Conservation (phyloP, 139 green algal genomes). For the Dunaliella sp. region DNA sequence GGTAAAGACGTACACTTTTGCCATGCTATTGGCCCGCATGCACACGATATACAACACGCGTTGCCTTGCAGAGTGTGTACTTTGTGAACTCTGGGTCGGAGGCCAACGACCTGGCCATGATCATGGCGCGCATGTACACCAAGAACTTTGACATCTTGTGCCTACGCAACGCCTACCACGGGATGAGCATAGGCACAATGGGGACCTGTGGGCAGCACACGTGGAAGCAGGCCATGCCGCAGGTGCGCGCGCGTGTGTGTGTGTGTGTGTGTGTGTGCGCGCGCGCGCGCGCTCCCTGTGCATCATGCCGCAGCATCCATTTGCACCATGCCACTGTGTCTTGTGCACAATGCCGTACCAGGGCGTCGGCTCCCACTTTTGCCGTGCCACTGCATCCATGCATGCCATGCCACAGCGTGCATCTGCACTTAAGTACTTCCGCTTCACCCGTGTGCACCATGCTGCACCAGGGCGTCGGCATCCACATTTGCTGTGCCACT, state of each 20-base stretch:
- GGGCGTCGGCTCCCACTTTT: neutral
- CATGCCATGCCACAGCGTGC: neutral
- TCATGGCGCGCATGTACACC: slow-evolving; percentile 73
- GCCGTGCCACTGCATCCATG: neutral
- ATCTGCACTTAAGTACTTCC: too few species aligned
- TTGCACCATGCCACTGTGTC: too few species aligned
- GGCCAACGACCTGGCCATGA: slow-evolving; percentile 85
- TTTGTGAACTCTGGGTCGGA: slow-evolving; percentile 88
- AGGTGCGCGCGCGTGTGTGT: slow-evolving; percentile 29
- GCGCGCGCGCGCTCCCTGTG: too few species aligned
- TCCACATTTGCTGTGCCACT: too few species aligned
- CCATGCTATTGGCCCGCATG: too few species aligned
- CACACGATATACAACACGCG: neutral
- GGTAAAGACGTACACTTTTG: too few species aligned
- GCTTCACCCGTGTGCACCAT: neutral
- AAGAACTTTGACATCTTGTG: slow-evolving; percentile 87
- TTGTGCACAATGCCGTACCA: too few species aligned
- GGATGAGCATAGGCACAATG: slow-evolving; percentile 84
- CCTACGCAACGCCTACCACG: slow-evolving; percentile 94
- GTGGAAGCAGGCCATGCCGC: slow-evolving; percentile 88
- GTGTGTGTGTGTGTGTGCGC: too few species aligned
- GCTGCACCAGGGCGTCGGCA: slow-evolving; percentile 73
- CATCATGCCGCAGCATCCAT: neutral
- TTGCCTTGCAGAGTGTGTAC: slow-evolving; percentile 52
- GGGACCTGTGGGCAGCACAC: slow-evolving; percentile 83